These are phyloP conservation scores for Platismatia glauca DNA, from an alignment of 495 filamentous ascomycete genomes.

Conservation along the genomic window DNA sequence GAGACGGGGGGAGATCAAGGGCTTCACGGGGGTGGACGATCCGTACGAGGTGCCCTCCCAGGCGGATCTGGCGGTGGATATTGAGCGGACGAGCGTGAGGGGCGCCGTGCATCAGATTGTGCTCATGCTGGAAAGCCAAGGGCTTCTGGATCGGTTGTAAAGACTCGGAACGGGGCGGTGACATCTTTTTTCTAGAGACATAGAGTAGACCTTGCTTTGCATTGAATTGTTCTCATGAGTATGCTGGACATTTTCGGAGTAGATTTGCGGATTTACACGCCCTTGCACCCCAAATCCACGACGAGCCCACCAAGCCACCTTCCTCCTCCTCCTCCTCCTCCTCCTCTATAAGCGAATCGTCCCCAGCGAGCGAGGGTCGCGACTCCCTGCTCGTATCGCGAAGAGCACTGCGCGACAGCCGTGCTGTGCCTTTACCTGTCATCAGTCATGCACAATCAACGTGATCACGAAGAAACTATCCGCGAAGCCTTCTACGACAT, in stretches of 20 bases:
- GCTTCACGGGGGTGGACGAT: slow-evolving; percentile 97
- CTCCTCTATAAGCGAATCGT: background rate
- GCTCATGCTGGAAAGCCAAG: slow-evolving; percentile 79
- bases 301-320: background rate
- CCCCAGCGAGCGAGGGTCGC: background rate
- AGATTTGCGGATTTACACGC: background rate
- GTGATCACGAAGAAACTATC: background rate
- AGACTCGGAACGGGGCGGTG: background rate
- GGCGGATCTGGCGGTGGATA: slow-evolving; percentile 75
- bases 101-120: slow-evolving; percentile 96
- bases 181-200: background rate
- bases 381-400: background rate
- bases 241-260: background rate
- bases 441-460: background rate
- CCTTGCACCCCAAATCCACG: background rate
- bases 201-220: background rate
- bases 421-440: background rate
- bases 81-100: slow-evolving; percentile 76
- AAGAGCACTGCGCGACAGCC: background rate
- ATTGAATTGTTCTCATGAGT: background rate
- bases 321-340: background rate
- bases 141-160: slow-evolving; percentile 59
- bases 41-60: slow-evolving; percentile 84
- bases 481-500: background rate
- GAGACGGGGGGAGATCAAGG: slow-evolving; percentile 86